A percentile compares a stretch with the other conserved stretches of the same genome.
phyloP scores from a whole-genome alignment of 177 flowering plant genomes.

The Vitis hybrid region DNA sequence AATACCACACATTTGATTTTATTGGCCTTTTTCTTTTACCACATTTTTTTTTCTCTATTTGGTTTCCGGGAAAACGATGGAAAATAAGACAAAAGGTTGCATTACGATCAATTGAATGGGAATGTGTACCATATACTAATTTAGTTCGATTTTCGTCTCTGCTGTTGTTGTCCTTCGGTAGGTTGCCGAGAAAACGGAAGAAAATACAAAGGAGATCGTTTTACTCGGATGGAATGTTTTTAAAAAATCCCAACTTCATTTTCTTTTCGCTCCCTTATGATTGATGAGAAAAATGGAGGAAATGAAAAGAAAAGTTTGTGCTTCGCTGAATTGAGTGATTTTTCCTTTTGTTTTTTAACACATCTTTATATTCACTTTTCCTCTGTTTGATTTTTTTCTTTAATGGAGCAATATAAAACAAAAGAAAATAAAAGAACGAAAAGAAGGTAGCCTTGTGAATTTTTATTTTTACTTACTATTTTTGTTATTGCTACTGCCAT shows the following conservation, averaged over 20 bases:
- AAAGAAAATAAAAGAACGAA: too few relatives aligned
- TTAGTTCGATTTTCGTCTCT: too few relatives aligned
- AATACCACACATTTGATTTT: neutral
- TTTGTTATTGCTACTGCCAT: too few relatives aligned
- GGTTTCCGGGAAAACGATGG: neutral
- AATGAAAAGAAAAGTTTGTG: neutral
- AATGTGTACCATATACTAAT: too few relatives aligned
- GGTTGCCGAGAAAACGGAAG: neutral
- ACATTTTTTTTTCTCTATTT: neutral
- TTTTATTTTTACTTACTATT: too few relatives aligned
- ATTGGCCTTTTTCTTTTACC: neutral
- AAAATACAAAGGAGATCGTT: neutral
- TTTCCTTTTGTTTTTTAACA: neutral
- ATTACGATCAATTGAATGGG: neutral
- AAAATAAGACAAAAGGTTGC: neutral
- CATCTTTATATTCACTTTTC: too few relatives aligned
- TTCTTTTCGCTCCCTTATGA: neutral
- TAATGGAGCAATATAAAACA: too few relatives aligned
- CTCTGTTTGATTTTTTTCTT: too few relatives aligned
- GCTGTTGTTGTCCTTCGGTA: neutral
- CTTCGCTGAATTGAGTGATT: neutral
- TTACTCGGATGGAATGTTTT: neutral
- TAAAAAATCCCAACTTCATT: neutral
- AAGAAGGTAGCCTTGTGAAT: too few relatives aligned
- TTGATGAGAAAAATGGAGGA: neutral